Base-by-base conservation (phyloP, 2,329 filamentous ascomycete genomes). In the Hymenoscyphus scutula region DNA sequence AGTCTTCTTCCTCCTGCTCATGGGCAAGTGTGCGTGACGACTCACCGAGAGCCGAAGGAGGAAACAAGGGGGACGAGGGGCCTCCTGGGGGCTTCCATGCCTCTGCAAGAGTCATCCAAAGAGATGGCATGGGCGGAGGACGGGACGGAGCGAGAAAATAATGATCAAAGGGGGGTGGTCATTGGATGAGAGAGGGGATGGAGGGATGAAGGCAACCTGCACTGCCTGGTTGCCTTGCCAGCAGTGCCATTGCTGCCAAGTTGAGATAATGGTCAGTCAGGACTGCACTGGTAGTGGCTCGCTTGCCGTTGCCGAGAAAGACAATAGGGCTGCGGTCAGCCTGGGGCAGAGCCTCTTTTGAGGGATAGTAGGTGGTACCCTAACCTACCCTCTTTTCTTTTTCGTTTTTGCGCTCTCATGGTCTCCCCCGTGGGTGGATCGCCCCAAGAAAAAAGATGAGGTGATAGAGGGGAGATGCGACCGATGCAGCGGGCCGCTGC, bases 21-120 rank as follows among this genome's bases (percentile, higher is more conserved):
- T 32, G 27, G 53, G 27, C 53, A 32, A 19, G n/a, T 54, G 53
- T 27, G 17, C 53, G 8, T 32, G 53, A 27, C 8, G 53, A 19
- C 53, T 32, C 53, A 54, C 53, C 53, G 53, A 60, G n/a, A 29
- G 56, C n/a, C 37, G 13, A 23, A 59, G 55, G 60, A 32, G 60
- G 62, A 65, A 63, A 37, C 38, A n/a, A 41, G 27, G 38, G 53
- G 57, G 56, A 59, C 53, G 59, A 30, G 25, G 53, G 53, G 45
- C 45, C 45, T 51, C 45, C 41, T 30, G n/a, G n/a, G 37, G 37
- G 23, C 19, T 34, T 23, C 29, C 27, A 34, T 51, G n/a, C n/a
- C n/a, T n/a, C n/a, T n/a, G 60, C 27, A 63, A 51, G 64, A 68
- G 66, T 65, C 64, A 66, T 62, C 62, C 60, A 38, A 53, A 53